These are phyloP conservation scores for Fusarium miscanthi DNA, from an alignment of 2,329 filamentous ascomycete genomes.

Conservation along the genomic window DNA sequence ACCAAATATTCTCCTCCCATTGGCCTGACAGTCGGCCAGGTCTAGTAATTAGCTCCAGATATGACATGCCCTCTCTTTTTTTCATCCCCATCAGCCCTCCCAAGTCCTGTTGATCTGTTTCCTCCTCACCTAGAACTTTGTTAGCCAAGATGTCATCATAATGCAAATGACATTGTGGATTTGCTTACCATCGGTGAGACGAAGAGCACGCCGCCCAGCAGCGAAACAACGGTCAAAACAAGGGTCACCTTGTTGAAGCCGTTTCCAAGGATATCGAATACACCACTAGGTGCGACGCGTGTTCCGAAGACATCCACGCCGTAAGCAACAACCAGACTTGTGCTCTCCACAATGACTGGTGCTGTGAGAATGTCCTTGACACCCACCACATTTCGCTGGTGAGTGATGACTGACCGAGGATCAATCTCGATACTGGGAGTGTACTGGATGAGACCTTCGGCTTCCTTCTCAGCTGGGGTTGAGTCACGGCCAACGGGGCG, in stretches of 20 bases:
- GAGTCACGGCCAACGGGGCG: constrained; percentile 88
- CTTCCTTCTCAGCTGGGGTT: constrained; percentile 78
- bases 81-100: constrained; percentile 54
- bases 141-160: constrained; percentile 47
- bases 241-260: constrained; percentile 93
- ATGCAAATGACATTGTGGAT: background rate
- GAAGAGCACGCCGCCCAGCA: constrained; percentile 79
- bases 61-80: constrained; percentile 28
- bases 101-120: constrained; percentile 77
- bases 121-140: constrained; percentile 60
- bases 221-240: constrained; percentile 82
- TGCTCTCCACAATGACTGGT: constrained; percentile 89
- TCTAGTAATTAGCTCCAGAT: constrained; percentile 35
- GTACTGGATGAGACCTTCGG: constrained; percentile 84
- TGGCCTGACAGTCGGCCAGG: constrained; percentile 9
- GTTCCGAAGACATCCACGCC: constrained; percentile 91
- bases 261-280: constrained; percentile 93
- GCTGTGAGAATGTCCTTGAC: constrained; percentile 78
- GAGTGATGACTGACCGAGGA: constrained; percentile 81
- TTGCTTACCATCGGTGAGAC: constrained; percentile 85
- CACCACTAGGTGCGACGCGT: constrained; percentile 83
- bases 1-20: constrained; percentile 19
- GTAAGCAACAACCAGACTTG: constrained; percentile 87
- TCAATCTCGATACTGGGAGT: constrained; percentile 83
- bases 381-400: constrained; percentile 83